Evolutionary conservation across 2,329 filamentous ascomycete species (phyloP).

Genomic region (Penicillium psychrosexuale): DNA sequence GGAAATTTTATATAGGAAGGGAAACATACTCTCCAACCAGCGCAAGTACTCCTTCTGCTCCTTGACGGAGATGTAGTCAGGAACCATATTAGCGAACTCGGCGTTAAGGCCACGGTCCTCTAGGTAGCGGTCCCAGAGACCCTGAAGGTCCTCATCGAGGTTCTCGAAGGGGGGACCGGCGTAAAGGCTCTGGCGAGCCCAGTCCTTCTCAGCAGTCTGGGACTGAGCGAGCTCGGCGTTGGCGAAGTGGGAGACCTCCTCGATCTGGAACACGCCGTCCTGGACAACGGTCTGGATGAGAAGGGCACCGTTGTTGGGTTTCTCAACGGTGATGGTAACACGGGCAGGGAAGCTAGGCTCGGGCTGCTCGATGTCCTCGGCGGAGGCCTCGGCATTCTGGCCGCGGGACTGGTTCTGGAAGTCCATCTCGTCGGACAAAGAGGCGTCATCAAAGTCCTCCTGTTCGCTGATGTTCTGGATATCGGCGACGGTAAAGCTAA

Average conservation of each 20-base stretch:
- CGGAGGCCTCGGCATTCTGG: constrained; percentile 36
- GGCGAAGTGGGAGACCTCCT: constrained; percentile 85
- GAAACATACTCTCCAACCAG: constrained; percentile 70
- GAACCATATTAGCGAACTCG: constrained; percentile 81
- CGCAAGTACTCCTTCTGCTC: constrained; percentile 95
- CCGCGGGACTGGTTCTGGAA: constrained; percentile 52
- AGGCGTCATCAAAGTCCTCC: constrained; percentile 54
- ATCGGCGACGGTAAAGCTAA: constrained; percentile 82
- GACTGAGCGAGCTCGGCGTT: constrained; percentile 74
- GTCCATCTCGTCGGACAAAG: constrained; percentile 58
- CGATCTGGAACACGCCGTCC: constrained; percentile 80
- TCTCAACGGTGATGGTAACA: constrained; percentile 84
- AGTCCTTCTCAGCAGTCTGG: constrained; percentile 70
- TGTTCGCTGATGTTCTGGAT: constrained; percentile 65
- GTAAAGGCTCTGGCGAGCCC: constrained; percentile 74
- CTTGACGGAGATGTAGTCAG: constrained; percentile 96
- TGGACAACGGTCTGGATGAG: constrained; percentile 82
- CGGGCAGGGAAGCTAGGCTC: constrained; percentile 69
- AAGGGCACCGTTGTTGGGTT: constrained; percentile 78
- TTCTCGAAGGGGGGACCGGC: constrained; percentile 89
- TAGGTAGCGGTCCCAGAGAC: constrained; percentile 86
- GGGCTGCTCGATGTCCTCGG: constrained; percentile 48
- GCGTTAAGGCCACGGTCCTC: constrained; percentile 91
- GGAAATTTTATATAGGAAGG: background rate
- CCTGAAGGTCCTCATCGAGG: constrained; percentile 92